Conservation (phyloP, 495 filamentous ascomycete species). For the Xylaria cubensis region DNA sequence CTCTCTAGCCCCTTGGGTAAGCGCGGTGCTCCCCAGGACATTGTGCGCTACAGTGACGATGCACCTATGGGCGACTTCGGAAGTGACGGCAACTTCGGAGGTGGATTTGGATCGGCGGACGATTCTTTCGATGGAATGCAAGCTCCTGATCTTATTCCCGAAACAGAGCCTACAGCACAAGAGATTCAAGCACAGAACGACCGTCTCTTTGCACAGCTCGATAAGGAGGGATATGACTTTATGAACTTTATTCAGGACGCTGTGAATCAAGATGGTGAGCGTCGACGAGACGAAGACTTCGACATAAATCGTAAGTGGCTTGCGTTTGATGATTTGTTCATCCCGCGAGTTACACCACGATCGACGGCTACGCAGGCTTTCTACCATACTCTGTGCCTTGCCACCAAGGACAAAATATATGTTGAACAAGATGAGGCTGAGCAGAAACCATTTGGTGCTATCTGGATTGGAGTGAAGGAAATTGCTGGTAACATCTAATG, state of each 20-base stretch:
- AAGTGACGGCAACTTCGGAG: constrained; percentile 36
- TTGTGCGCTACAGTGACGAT: constrained; percentile 52
- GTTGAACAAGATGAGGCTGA: constrained; percentile 58
- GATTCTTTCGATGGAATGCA: constrained; percentile 28
- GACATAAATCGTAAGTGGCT: constrained; percentile 45
- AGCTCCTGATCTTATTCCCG: not conserved
- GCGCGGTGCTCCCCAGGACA: constrained; percentile 42
- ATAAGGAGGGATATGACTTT: constrained; percentile 51
- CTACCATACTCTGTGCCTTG: constrained; percentile 73
- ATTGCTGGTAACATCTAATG: not conserved
- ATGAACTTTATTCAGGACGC: constrained; percentile 62
- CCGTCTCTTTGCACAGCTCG: constrained; percentile 36
- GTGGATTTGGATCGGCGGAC: constrained; percentile 38
- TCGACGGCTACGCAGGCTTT: constrained; percentile 75
- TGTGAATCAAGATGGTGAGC: constrained; percentile 45
- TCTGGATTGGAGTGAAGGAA: constrained; percentile 41
- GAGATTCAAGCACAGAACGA: constrained; percentile 26
- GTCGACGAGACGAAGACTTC: constrained; percentile 44
- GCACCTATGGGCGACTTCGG: constrained; percentile 25
- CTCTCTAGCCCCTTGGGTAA: constrained; percentile 48
- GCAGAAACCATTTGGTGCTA: constrained; percentile 44
- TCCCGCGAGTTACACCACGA: constrained; percentile 57
- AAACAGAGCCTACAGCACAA: not conserved
- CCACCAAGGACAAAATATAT: constrained; percentile 65
- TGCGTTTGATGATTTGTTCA: constrained; percentile 68